These are phyloP conservation scores for Acarospora socialis DNA, from an alignment of 2,329 filamentous ascomycete species.

Conservation along the genomic window DNA sequence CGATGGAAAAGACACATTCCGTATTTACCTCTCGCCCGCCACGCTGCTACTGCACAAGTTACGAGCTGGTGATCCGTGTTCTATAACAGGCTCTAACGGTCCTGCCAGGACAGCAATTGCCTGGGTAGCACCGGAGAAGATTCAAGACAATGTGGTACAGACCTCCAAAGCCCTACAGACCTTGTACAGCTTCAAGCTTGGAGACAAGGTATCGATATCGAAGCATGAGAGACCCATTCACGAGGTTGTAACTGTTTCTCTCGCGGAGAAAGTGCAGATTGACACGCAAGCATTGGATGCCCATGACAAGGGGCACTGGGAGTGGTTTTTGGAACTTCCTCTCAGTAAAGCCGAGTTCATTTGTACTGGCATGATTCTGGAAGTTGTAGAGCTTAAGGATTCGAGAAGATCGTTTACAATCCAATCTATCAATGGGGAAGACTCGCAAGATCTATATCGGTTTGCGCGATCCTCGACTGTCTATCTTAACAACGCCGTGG, in stretches of 20 bases:
- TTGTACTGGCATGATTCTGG: conserved; percentile 56
- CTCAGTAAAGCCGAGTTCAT: conserved; percentile 47
- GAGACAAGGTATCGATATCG: conserved; percentile 51
- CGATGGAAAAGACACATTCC: conserved; percentile 42
- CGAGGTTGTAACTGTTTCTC: conserved; percentile 42
- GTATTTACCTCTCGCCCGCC: conserved; percentile 42
- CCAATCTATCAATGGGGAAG: conserved; percentile 40
- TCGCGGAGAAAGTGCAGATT: conserved; percentile 37
- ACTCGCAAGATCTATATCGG: conserved; percentile 23
- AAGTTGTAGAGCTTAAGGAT: conserved; percentile 43
- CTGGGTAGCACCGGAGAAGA: conserved; percentile 46
- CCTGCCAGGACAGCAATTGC: conserved; percentile 43
- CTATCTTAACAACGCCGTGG: conserved; percentile 15
- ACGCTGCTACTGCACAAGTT: conserved; percentile 42
- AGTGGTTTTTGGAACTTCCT: conserved; percentile 32
- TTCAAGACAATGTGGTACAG: conserved; percentile 54
- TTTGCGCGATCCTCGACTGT: too few species aligned
- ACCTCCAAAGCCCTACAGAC: conserved; percentile 62
- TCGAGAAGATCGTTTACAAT: conserved; percentile 48
- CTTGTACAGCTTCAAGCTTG: conserved; percentile 56
- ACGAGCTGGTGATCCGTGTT: conserved; percentile 44
- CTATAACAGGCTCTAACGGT: conserved; percentile 31
- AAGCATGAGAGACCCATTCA: conserved; percentile 37
- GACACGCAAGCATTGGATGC: conserved; percentile 21
- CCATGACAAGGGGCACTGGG: conserved; percentile 26